These are phyloP conservation scores for Penicillium daleae DNA, from an alignment of 495 filamentous ascomycete species.

Conservation along the genomic window DNA sequence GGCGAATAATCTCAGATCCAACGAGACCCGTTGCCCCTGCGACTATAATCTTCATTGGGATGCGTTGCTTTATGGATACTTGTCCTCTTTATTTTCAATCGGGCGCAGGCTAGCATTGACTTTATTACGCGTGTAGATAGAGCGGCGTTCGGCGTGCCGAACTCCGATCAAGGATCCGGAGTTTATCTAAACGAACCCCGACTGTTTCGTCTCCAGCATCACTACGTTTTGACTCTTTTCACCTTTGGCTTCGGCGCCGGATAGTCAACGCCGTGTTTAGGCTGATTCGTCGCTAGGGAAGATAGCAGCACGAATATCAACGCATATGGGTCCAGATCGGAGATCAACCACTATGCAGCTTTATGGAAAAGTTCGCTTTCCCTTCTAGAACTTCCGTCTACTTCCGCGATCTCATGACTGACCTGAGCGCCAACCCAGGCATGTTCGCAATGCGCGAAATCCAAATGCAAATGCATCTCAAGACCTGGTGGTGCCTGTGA, in stretches of 20 bases:
- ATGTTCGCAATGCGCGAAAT: constrained; percentile 52
- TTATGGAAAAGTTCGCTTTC: constrained; percentile 8
- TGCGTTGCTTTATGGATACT: background rate
- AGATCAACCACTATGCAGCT: background rate
- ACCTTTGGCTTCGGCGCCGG: constrained; percentile 3
- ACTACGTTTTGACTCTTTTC: background rate
- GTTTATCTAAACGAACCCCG: background rate
- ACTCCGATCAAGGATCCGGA: constrained; percentile 2
- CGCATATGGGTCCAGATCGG: constrained; percentile 1
- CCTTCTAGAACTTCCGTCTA: background rate
- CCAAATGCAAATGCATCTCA: constrained; percentile 57
- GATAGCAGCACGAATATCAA: background rate
- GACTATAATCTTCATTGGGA: constrained; percentile 56
- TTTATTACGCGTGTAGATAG: background rate
- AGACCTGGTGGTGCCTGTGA: constrained; percentile 43
- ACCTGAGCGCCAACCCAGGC: constrained; percentile 26
- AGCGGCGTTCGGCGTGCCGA: constrained; percentile 14
- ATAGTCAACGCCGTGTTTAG: background rate
- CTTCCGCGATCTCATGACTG: background rate
- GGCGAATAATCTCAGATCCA: constrained; percentile 47
- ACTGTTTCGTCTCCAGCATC: background rate
- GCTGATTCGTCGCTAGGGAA: background rate
- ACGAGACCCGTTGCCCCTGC: constrained; percentile 52
- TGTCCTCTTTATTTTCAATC: background rate
- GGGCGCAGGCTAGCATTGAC: background rate